These are phyloP conservation scores for Castanea sativa DNA, from an alignment of 306 rosid species.

Conservation along the genomic window DNA sequence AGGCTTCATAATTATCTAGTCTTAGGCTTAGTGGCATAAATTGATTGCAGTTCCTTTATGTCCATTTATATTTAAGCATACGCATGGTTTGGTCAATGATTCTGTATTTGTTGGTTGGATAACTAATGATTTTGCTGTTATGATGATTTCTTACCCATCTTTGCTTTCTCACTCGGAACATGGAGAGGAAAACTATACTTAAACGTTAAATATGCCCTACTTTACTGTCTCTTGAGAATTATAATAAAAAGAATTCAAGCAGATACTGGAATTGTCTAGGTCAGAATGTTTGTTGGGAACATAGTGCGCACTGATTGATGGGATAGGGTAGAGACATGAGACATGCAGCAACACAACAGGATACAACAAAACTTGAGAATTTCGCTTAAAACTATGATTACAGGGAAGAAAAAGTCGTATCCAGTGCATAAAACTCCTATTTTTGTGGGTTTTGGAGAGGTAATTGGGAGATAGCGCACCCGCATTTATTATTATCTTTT, in stretches of 20 bases:
- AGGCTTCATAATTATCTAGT: conserved; percentile 22
- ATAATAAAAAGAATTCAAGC: conserved; percentile 12
- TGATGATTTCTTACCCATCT: conserved; percentile 21
- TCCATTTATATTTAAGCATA: conserved; percentile 22
- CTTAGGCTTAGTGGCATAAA: conserved; percentile 29
- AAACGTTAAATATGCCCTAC: not conserved
- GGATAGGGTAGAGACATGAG: not conserved
- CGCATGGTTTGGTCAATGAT: conserved; percentile 51
- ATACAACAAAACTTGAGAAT: not conserved
- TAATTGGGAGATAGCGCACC: too few species aligned
- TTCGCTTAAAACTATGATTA: not conserved
- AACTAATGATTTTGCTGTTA: conserved; percentile 32
- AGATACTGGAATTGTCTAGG: conserved; percentile 2
- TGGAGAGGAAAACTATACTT: conserved; percentile 3
- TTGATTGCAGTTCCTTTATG: conserved; percentile 35
- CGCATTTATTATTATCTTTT: too few species aligned
- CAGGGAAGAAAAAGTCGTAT: too few species aligned
- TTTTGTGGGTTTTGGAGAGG: too few species aligned
- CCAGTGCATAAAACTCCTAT: too few species aligned
- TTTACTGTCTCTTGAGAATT: conserved; percentile 20
- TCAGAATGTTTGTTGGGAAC: not conserved
- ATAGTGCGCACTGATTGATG: not conserved
- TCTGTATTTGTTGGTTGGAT: conserved; percentile 38
- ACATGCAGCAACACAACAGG: not conserved
- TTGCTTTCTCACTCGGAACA: conserved; percentile 6